Base-by-base conservation (phyloP, 2,329 filamentous ascomycete genomes). In the Claviceps fusiformis region DNA sequence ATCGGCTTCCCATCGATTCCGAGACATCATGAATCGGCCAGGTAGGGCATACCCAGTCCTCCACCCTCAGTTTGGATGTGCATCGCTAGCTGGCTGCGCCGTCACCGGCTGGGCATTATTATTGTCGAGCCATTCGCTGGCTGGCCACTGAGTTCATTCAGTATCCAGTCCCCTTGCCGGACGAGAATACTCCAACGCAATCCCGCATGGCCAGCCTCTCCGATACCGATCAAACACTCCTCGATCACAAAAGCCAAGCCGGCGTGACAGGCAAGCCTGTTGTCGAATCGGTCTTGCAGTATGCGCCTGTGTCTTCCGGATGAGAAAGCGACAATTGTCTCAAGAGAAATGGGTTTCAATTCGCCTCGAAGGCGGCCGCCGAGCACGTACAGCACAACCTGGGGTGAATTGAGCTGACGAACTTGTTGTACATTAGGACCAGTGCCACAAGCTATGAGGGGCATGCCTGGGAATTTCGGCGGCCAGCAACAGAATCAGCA, bases 401-500 rank as follows among this genome's bases (percentile, higher is more conserved):
- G 52, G 15, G 35, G 17, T 39, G 52, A 29, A 41, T 13, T 41
- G 31, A 37, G 63, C 66, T 68, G 64, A 68, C 64, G 52, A 59
- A 56, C 57, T 53, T 58, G 53, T 58, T 57, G 50, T 55, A 63
- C 54, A 54, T 58, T 67, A 81, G 78, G 78, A 70, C 74, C 78
- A 64, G 76, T 80, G 72, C 81, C 80, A 62, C 82, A 82, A 70
- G 74, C 79, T 64, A 67, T 85, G 62, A 78, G 81, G 62, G 79
- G 80, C 63, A 76, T 85, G 70, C 81, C 81, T 54, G 75, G 74
- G 62, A 78, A 77, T 59, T 85, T 83, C 66, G 75, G 74, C 60
- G 73, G 73, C 62, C 80, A 81, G 62, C 80, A 80, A 67, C 79
- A 80, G 67, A 75, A 75, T 56, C 81, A 82, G 59, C 71, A 71